These are phyloP conservation scores for Solanum rostratum DNA, from an alignment of 257 asterid species.

Conservation along the genomic window DNA sequence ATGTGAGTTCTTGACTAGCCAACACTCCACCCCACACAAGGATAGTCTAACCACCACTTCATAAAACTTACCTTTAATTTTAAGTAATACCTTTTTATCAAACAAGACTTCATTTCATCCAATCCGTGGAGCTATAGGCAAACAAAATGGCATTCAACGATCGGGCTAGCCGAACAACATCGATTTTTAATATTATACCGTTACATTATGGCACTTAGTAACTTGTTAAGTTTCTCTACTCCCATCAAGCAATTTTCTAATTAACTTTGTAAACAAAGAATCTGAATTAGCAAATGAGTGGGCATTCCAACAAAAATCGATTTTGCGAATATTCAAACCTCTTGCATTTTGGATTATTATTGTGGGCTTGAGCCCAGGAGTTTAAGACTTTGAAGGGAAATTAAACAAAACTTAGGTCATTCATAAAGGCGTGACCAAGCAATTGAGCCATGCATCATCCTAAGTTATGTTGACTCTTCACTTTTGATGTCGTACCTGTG, in stretches of 20 bases:
- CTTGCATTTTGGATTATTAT: not conserved
- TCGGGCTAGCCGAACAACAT: not conserved
- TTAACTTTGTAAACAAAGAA: not conserved
- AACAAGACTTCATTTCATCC: too few species aligned
- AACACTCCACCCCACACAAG: too few species aligned
- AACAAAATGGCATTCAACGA: not conserved
- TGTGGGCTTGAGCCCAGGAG: not conserved
- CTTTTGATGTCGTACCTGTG: too few species aligned
- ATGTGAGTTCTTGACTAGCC: too few species aligned
- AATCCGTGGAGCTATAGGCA: not conserved
- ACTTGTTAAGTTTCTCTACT: not conserved
- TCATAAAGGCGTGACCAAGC: not conserved
- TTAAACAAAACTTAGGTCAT: not conserved
- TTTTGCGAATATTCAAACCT: not conserved
- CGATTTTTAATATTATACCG: not conserved
- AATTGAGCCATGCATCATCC: not conserved
- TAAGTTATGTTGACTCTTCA: too few species aligned
- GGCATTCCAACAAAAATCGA: not conserved
- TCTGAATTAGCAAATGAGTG: not conserved
- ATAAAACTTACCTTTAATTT: too few species aligned
- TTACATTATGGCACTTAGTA: not conserved
- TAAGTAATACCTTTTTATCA: too few species aligned
- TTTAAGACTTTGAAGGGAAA: too few species aligned
- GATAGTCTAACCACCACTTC: too few species aligned
- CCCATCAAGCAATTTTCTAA: not conserved